Conservation (phyloP, 164 flowering plant species). For the Vitis amurensis region DNA sequence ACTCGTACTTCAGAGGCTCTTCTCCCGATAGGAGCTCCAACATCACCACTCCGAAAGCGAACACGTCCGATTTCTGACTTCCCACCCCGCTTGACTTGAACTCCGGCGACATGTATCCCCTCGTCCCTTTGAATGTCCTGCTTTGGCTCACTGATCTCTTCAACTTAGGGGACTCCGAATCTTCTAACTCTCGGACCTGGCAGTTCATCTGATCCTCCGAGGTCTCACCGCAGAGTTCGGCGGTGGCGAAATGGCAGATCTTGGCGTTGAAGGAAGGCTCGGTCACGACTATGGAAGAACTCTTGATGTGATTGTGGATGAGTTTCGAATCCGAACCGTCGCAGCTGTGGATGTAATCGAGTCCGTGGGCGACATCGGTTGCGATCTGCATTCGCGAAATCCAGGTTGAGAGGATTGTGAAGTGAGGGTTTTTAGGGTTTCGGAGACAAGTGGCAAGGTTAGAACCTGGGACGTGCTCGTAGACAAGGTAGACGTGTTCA, state of each 20-base stretch:
- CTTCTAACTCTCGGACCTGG: not conserved
- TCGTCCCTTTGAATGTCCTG: constrained; percentile 56
- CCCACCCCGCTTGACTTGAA: constrained; percentile 38
- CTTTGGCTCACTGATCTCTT: constrained; percentile 24
- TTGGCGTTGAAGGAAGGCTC: constrained; percentile 60
- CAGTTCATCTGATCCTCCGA: not conserved
- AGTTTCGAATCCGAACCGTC: constrained; percentile 34
- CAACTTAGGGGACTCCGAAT: not conserved
- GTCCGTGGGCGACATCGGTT: constrained; percentile 73
- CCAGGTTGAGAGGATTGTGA: constrained; percentile 72
- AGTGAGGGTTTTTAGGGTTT: constrained; percentile 58
- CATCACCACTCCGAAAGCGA: constrained; percentile 74
- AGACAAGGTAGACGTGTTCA: constrained; percentile 66
- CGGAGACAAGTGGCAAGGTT: constrained; percentile 56
- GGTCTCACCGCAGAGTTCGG: constrained; percentile 71
- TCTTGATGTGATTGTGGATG: constrained; percentile 75
- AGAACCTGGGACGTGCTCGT: constrained; percentile 69
- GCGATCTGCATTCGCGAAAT: constrained; percentile 79
- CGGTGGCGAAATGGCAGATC: constrained; percentile 83
- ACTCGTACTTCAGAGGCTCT: constrained; percentile 49
- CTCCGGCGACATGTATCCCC: constrained; percentile 89
- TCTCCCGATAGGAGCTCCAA: constrained; percentile 70
- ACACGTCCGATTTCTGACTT: constrained; percentile 60
- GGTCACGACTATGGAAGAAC: constrained; percentile 55
- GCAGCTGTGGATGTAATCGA: constrained; percentile 80